Base-by-base conservation (phyloP, 2,329 filamentous ascomycete species). In the Trichophaea hybrida region DNA sequence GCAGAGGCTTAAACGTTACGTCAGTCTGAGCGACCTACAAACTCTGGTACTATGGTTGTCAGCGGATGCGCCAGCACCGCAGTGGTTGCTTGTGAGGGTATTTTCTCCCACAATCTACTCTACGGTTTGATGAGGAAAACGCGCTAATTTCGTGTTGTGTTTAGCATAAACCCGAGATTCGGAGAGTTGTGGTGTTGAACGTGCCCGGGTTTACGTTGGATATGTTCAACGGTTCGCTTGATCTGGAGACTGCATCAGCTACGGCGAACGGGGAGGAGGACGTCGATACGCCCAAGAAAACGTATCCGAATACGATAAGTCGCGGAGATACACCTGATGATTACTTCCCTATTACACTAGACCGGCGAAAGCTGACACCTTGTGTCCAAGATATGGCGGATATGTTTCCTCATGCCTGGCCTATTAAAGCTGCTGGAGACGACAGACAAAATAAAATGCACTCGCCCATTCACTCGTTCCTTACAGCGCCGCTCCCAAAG, bases 331-430 rank as follows among this genome's bases (percentile, higher is more conserved):
- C n/a, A 13, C 10, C 50, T n/a, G 52, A 38, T 15, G 17, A 48
- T 3, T 83, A 79, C 69, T 80, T 80, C 67, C 82, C 80, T 1
- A 76, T 75, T 15, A 68, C 73, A 15, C 73, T 85, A 32, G 73
- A 75, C 40, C 73, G 73, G 59, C 77, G 79, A 1, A 71, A 73
- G 32, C 53, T 66, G 4, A 32, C 59, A 1, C 44, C 59, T 4
- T 65, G 58, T 32, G 71, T 88, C 40, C 75, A 81, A 69, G 81
- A 83, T 1, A 80, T 96, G 60, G 82, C 85, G 44, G 81, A 87
- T 61, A 86, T 96, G 70, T 97, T 98, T 66, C 77, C 83, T 6
- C 85, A 93, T 68, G 75, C 96, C 43, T 96, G 93, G 89, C 91
- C 90, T 7, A 81, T 96, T 60, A 86, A 82, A 70, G 86, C 88